Evolutionary conservation across 169 alveolate genomes (phyloP).

Genomic region (Cryptosporidium muris): DNA sequence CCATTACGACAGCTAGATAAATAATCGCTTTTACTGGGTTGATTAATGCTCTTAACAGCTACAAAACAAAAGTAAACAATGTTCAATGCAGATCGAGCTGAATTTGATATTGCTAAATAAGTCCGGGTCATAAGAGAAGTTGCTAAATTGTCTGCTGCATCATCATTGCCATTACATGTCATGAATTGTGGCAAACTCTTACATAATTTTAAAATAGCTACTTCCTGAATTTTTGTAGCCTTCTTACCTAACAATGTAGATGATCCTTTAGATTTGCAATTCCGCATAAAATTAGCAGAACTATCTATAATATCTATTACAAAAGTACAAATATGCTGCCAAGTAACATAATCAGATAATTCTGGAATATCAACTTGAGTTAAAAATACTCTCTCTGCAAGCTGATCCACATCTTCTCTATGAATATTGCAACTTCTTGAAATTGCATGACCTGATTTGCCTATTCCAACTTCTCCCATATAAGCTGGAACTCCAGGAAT

Average conservation of each 20-base stretch:
- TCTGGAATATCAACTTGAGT: conserved; percentile 49
- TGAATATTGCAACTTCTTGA: conserved; percentile 55
- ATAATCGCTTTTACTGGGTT: conserved; percentile 20
- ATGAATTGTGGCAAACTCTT: conserved; percentile 46
- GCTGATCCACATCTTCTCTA: conserved; percentile 45
- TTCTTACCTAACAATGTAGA: conserved; percentile 20
- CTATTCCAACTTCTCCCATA: conserved; percentile 18
- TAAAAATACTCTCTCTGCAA: conserved; percentile 60
- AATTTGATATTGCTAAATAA: neutral
- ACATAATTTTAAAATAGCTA: conserved; percentile 36
- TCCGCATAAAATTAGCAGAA: conserved; percentile 1
- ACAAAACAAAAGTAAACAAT: conserved; percentile 48
- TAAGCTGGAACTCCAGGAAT: conserved; percentile 28
- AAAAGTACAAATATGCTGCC: conserved; percentile 51
- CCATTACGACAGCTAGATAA: conserved; percentile 35
- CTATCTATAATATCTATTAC: conserved; percentile 35
- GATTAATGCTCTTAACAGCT: conserved; percentile 41
- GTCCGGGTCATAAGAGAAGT: conserved; percentile 3
- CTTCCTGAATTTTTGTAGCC: conserved; percentile 28
- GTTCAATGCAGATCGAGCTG: neutral
- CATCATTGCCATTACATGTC: conserved; percentile 36
- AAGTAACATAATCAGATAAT: conserved; percentile 15
- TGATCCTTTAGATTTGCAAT: conserved; percentile 24
- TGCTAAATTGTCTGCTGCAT: conserved; percentile 28
- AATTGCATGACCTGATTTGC: conserved; percentile 1